phyloP scores from a whole-genome alignment of 306 rosid genomes.

The Mimosa pudica region DNA sequence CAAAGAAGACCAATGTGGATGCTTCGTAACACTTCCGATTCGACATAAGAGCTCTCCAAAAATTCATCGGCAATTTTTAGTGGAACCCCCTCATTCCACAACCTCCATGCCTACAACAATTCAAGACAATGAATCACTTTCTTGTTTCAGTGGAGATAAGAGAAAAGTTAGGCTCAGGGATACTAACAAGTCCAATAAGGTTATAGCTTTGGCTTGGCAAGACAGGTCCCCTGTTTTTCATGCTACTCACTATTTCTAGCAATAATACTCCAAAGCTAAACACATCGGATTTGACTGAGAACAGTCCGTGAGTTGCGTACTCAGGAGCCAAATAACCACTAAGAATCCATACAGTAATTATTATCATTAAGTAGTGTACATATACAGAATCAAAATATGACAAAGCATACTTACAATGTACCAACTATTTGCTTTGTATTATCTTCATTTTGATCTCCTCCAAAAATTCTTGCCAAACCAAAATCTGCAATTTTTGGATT shows the following conservation, averaged over 20 bases:
- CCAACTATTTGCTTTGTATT: neutral
- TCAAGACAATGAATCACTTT: neutral
- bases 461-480: neutral
- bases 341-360: neutral
- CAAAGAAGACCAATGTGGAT: slow-evolving; percentile 54
- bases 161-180: neutral
- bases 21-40: slow-evolving; percentile 34
- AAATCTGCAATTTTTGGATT: neutral
- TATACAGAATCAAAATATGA: too few relatives aligned
- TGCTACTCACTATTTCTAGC: slow-evolving; percentile 25
- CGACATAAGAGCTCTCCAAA: neutral
- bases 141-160: neutral
- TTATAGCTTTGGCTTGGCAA: neutral
- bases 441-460: neutral
- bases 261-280: slow-evolving; percentile 25
- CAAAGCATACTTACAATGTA: neutral
- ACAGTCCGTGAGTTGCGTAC: neutral
- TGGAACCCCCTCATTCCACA: slow-evolving; percentile 31
- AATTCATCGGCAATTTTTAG: slow-evolving; percentile 23
- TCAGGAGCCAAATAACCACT: slow-evolving; percentile 18
- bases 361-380: neutral
- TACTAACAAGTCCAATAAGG: slow-evolving; percentile 22
- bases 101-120: slow-evolving; percentile 38
- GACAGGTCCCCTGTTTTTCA: neutral
- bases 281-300: slow-evolving; percentile 10